Conservation (phyloP, 192 early-diverging fungal species). For the Cladochytrium replicatum region DNA sequence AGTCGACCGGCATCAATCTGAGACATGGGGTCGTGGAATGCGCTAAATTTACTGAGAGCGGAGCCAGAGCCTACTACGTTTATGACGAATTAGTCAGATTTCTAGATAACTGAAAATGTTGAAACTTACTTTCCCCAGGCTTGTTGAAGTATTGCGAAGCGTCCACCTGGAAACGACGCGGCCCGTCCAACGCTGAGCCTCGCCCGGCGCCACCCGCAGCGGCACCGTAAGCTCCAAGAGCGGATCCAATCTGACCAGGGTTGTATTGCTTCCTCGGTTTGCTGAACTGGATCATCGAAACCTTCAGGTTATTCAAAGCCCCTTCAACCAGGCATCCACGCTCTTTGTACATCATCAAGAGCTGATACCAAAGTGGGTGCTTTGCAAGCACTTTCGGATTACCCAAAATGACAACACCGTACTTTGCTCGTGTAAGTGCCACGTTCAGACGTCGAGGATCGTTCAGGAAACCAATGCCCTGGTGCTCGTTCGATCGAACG, state of each 20-base stretch:
- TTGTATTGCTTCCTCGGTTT: conserved; percentile 25
- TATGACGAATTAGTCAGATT: neutral
- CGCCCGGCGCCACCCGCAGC: neutral
- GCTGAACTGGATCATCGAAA: conserved; percentile 77
- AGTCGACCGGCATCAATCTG: conserved; percentile 12
- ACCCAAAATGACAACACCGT: conserved; percentile 86
- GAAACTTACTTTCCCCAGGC: conserved; percentile 11
- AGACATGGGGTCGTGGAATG: conserved; percentile 20
- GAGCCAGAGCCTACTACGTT: neutral
- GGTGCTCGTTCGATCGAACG: conserved; percentile 1
- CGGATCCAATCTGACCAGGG: neutral
- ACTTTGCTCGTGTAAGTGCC: conserved; percentile 82
- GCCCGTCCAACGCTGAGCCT: neutral
- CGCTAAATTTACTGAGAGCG: conserved; percentile 1
- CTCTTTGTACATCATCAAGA: conserved; percentile 88
- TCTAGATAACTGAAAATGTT: conserved; percentile 1
- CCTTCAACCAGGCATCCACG: conserved; percentile 87
- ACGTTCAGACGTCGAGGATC: conserved; percentile 89
- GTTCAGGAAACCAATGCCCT: conserved; percentile 53
- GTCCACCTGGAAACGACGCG: conserved; percentile 16
- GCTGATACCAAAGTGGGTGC: conserved; percentile 93
- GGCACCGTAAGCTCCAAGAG: too few relatives aligned
- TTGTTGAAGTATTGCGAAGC: conserved; percentile 22
- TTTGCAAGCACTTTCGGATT: conserved; percentile 92
- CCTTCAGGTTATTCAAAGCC: conserved; percentile 75